Evolutionary conservation across 169 alveolate species (phyloP), one percentile per base, ranked within the genome.

Genomic region (Plasmodium gonderi): DNA sequence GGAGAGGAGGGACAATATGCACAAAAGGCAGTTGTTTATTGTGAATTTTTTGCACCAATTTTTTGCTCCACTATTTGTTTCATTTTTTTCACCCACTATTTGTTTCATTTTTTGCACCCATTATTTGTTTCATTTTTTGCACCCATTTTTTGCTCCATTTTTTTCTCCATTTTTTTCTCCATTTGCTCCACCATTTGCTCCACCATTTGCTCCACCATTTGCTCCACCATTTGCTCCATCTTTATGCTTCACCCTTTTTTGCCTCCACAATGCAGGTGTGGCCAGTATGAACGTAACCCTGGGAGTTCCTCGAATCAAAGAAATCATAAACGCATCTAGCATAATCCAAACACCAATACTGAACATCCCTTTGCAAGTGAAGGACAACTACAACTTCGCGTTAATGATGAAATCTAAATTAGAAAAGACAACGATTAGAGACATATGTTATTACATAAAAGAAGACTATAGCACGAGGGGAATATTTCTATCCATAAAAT

Each of bases 241-340:
- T 77, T 40, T 26, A 7, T 40, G 60, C 42, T 42, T 5, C 20
- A 23, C n/a, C 49, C 12, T 49, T 4, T 68, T 45, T 44, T 26
- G 17, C 9, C 31, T 77, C 45, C 47, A 47, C 20, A 80, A 75
- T 45, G 95, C 96, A 77, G 99, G 99, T 23, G 99, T 98, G 54
- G 99, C 99, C 45, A 96, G 99, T 65, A 98, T 99, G 99, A 99
- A 98, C 94, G 99, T 99, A 14, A 98, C 99, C 12, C 96, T 98
- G 78, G 99, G 99, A 17, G 99, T 99, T 36, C 99, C 99, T 33
- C 95, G 99, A 78, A 98, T 99, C 65, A 98, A 98, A 95, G 99
- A 99, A 97, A 98, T 99, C 78, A 98, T 99, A 45, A 98, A 99
- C 93, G 99, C 99, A 20, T 97, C 99, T 9, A 96, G 97, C 91